Percentiles rank a stretch among this genome's conserved stretches.
Conservation (phyloP, 495 filamentous ascomycete genomes). For the Xylaria cubensis region DNA sequence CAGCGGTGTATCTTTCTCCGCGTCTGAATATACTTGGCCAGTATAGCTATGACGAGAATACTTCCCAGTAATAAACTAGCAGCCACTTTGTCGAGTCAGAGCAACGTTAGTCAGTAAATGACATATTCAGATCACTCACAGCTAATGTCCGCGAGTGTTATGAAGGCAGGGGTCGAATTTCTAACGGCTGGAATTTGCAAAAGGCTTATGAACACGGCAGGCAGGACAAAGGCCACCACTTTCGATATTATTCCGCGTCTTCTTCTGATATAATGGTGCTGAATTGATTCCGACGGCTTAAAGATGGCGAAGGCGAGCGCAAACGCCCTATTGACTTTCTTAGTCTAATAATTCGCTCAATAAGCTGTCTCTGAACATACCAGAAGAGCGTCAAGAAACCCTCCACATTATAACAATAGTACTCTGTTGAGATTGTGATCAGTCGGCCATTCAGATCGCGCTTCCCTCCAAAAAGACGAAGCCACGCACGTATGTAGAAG, state of each 20-base stretch:
- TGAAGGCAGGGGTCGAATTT: slow-evolving; percentile 40
- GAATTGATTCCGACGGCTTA: slow-evolving; percentile 34
- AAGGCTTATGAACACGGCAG: slow-evolving; percentile 45
- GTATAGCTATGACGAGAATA: slow-evolving; percentile 48
- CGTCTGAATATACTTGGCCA: slow-evolving; percentile 55
- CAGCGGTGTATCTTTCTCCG: slow-evolving; percentile 46
- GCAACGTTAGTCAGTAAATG: not conserved
- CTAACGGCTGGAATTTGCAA: slow-evolving; percentile 42
- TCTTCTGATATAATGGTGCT: slow-evolving; percentile 32
- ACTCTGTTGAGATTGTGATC: slow-evolving; percentile 25
- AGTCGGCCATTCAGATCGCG: not conserved
- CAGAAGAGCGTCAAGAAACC: slow-evolving; percentile 55
- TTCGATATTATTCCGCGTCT: slow-evolving; percentile 46
- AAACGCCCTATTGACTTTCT: slow-evolving; percentile 43
- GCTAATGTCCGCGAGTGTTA: slow-evolving; percentile 49
- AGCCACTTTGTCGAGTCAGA: slow-evolving; percentile 43
- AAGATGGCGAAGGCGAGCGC: slow-evolving; percentile 49
- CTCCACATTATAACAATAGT: slow-evolving; percentile 58
- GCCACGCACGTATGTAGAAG: slow-evolving; percentile 53
- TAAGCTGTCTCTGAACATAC: slow-evolving; percentile 25
- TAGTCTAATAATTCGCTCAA: not conserved
- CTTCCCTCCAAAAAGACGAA: not conserved
- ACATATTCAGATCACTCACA: slow-evolving; percentile 40
- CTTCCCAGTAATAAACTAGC: slow-evolving; percentile 48
- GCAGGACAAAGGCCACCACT: slow-evolving; percentile 42